Evolutionary conservation across 768 basidiomycete genomes (phyloP), one percentile per base, ranked within the genome.

Genomic region (Tulasnella sp.): DNA sequence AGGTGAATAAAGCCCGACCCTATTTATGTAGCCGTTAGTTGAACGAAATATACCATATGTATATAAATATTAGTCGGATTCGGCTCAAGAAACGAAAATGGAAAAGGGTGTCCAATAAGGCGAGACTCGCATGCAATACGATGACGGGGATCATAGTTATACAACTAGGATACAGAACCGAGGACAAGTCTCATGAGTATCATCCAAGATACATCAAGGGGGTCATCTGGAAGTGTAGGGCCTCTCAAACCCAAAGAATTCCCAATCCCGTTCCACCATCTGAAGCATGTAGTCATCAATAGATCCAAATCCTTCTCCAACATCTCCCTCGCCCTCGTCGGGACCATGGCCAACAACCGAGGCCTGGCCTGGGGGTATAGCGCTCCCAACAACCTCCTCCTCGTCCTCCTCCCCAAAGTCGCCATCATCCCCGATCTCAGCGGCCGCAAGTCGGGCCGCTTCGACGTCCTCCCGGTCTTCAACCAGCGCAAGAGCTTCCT

Each of bases 381-480:
- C n/a, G 27, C 71, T 75, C 38, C 48, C 68, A 77, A 81, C 74
- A 77, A 71, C 58, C 68, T 80, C 79, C 68, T 80, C 79, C 24
- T 62, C 77, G 16, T 77, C 78, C 42, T 85, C 86, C 76, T 90
- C 89, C n/a, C 86, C 91, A 82, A 96, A 94, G 81, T 97, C 96
- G 5, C 89, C 90, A 71, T 91, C 92, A 77, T 93, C 86, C 3
- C 87, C 90, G 42, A 90, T 88, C 82, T 91, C 94, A 85, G 94
- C 94, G 34, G 91, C 90, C 1, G 96, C 96, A 19, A 95, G 85
- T 21, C 88, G 88, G 9, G 96, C 95, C 7, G 96, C 96, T 81
- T 89, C 89, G 0, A 91, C 92, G 83, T 98, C 97, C 84, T 96
- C 96, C 18, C 87, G 90, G 83, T 98, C 97, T 82, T 97, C 96